A percentile compares a stretch with the other conserved stretches of the same genome.
Evolutionary conservation across 805 yeast species (phyloP).

Genomic region (Candida chauliodis): DNA sequence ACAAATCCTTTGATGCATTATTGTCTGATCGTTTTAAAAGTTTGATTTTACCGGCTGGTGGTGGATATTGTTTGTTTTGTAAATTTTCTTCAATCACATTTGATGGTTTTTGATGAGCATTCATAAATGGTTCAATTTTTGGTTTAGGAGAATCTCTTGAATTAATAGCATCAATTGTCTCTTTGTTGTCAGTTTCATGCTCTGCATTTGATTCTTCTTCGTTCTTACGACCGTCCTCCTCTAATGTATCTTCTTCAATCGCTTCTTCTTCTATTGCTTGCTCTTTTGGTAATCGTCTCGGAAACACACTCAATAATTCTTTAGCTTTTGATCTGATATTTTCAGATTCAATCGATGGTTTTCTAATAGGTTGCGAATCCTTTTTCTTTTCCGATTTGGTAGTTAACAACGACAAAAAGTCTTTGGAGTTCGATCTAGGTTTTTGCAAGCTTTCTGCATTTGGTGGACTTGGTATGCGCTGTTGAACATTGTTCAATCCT

Average conservation of each 20-base stretch:
- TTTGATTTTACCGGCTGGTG: slow-evolving; percentile 18
- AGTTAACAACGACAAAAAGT: slow-evolving; percentile 41
- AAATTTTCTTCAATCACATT: slow-evolving; percentile 22
- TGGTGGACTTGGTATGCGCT: slow-evolving; percentile 15
- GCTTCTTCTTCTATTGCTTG: slow-evolving; percentile 3
- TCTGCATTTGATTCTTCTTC: background rate
- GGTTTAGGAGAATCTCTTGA: background rate
- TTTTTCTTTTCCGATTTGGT: slow-evolving; percentile 14
- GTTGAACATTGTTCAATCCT: background rate
- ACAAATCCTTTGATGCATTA: slow-evolving; percentile 10
- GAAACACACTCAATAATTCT: slow-evolving; percentile 26
- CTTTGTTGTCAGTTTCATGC: background rate
- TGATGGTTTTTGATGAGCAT: slow-evolving; percentile 14
- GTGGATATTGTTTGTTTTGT: slow-evolving; percentile 7
- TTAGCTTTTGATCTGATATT: slow-evolving; percentile 30
- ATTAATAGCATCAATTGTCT: no score
- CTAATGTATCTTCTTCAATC: background rate
- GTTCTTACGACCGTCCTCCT: background rate
- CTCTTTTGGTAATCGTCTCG: slow-evolving; percentile 12
- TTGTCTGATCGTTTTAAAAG: slow-evolving; percentile 24
- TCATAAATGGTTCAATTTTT: slow-evolving; percentile 1
- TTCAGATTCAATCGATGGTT: slow-evolving; percentile 15
- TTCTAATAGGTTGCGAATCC: background rate
- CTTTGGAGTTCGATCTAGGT: slow-evolving; percentile 38
- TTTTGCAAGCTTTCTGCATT: slow-evolving; percentile 38